Evolutionary conservation across 495 filamentous ascomycete genomes (phyloP).

Genomic region (Neurospora cerealis): DNA sequence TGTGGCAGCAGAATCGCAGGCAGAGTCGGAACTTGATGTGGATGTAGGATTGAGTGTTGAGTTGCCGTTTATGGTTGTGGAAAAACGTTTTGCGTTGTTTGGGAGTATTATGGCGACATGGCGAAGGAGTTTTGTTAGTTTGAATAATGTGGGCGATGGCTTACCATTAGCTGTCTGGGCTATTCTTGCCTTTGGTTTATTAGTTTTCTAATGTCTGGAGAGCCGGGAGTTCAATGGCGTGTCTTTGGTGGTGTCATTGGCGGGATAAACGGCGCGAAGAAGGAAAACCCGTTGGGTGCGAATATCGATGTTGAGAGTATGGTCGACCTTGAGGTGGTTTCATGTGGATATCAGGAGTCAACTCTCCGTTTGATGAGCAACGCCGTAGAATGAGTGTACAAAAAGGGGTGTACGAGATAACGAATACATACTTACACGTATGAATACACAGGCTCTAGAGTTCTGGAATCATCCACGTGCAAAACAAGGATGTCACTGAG

Average conservation of each 20-base stretch:
- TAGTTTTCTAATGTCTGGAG: background rate
- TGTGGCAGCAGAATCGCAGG: constrained; percentile 41
- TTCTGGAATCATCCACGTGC: background rate
- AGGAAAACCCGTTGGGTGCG: background rate
- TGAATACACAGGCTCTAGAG: background rate
- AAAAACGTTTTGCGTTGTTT: background rate
- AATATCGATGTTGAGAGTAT: background rate
- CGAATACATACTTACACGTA: background rate
- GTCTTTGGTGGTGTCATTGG: background rate
- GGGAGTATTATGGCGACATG: background rate
- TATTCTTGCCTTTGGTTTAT: background rate
- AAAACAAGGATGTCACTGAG: background rate
- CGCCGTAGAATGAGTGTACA: background rate
- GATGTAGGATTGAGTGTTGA: constrained; percentile 21
- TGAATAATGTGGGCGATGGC: background rate
- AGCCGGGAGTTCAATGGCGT: background rate
- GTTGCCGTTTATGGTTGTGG: background rate
- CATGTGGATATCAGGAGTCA: background rate
- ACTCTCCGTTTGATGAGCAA: background rate
- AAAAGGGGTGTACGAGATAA: background rate
- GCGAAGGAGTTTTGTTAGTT: background rate
- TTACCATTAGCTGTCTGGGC: background rate
- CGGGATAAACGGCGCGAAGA: background rate
- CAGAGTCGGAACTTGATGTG: constrained; percentile 38
- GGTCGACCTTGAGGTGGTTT: background rate